Evolutionary conservation across 345 rosid genomes (phyloP).

Genomic region (Aethionema arabicum): DNA sequence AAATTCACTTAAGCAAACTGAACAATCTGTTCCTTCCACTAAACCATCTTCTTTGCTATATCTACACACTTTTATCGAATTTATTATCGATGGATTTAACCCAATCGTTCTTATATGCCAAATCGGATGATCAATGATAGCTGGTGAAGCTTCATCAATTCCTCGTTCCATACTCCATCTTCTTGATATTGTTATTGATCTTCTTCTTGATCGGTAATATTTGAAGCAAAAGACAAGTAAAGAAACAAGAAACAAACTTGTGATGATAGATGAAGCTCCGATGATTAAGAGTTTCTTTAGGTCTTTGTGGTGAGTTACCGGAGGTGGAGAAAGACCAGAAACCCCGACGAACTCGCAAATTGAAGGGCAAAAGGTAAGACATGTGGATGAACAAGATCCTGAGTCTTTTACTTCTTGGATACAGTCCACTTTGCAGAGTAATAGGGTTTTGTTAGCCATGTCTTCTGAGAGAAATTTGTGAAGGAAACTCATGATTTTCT

Average conservation of each 20-base stretch:
- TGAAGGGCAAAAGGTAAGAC: constrained; percentile 29
- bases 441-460: background rate
- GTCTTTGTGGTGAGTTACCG: constrained; percentile 11
- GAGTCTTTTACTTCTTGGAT: background rate
- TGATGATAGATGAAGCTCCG: constrained; percentile 32
- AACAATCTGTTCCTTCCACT: constrained; percentile 73
- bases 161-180: constrained; percentile 37
- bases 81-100: constrained; percentile 49
- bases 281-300: constrained; percentile 32
- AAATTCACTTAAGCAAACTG: constrained; percentile 74
- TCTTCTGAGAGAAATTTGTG: constrained; percentile 29
- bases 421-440: constrained; percentile 7
- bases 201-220: constrained; percentile 29
- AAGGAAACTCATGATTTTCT: constrained; percentile 29
- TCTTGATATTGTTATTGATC: constrained; percentile 26
- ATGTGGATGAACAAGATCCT: constrained; percentile 11
- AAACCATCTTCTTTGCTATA: constrained; percentile 49
- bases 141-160: constrained; percentile 44
- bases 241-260: constrained; percentile 37
- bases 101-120: constrained; percentile 77
- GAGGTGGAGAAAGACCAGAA: constrained; percentile 15
- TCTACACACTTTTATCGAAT: constrained; percentile 51
- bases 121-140: constrained; percentile 54
- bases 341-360: constrained; percentile 16
- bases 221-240: constrained; percentile 36